Base-by-base conservation (phyloP, 495 filamentous ascomycete genomes). In the Trichoderma gamsii region DNA sequence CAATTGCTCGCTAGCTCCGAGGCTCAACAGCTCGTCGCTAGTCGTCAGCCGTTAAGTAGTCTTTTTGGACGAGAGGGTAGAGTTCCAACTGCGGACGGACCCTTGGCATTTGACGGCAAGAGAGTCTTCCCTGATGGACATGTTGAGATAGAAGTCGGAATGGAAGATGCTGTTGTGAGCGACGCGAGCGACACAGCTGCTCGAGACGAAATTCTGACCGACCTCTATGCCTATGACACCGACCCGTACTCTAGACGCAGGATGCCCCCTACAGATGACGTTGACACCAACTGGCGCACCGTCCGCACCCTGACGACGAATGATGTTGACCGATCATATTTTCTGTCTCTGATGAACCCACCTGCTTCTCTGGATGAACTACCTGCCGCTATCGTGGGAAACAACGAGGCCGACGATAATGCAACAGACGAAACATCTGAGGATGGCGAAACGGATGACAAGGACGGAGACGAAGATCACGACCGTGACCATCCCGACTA, bases 41-140 rank as follows among this genome's bases (percentile, higher is more conserved):
- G 91, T 41, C 85, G 90, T 65, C 90, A 92, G 70, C 92, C 92
- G 3, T 84, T 96, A 66, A 94, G 90, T 84, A 77, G 90, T 81
- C 64, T 92, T 81, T 82, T 88, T 78, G 77, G 89, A 29, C 79
- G 81, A 35, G 83, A 86, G 63, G 81, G 88, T 16, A 82, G 79
- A 32, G 88, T 92, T 63, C 87, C 88, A 13, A 73, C 78, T 0
- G 86, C 83, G 25, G 87, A 89, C 63, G 70, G 79, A 25, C 83
- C 83, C 32, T 81, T 88, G 27, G 81, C 77, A 0, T 81, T 87
- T 49, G 84, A 90, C 69, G 90, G 89, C 25, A 94, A 94, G 72
- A 73, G 80, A 41, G 72, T 79, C 9, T 83, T 85, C 66, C 70
- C 74, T 2, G 80, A 83, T 51, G 89, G 89, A 1, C 89, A 92